phyloP scores from a whole-genome alignment of 2,329 filamentous ascomycete species.

The Cylindrodendrum hubeiense region DNA sequence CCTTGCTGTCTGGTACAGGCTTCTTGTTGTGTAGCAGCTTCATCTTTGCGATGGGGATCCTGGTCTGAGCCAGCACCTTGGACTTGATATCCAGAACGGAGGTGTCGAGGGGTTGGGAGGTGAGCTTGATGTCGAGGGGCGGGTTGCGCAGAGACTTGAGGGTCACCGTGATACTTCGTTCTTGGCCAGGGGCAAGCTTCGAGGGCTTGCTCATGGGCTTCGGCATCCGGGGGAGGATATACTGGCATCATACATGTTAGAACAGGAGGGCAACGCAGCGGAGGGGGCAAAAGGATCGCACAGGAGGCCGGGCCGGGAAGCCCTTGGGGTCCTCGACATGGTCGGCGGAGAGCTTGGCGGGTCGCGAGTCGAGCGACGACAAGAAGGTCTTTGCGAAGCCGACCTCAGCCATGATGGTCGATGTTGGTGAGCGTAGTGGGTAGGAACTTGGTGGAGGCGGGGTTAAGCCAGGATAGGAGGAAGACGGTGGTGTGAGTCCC shows the following conservation, averaged over 20 bases:
- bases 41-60: conserved; percentile 80
- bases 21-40: conserved; percentile 91
- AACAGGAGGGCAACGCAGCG: not conserved
- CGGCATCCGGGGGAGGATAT: conserved; percentile 78
- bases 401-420: conserved; percentile 78
- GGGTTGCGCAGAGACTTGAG: conserved; percentile 85
- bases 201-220: conserved; percentile 64
- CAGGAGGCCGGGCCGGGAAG: conserved; percentile 81
- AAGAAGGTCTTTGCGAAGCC: conserved; percentile 89
- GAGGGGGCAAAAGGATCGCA: conserved; percentile 56
- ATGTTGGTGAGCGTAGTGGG: conserved; percentile 18
- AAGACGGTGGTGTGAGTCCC: not conserved
- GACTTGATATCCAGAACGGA: conserved; percentile 85
- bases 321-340: conserved; percentile 88
- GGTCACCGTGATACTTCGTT: conserved; percentile 67
- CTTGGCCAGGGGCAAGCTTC: conserved; percentile 63
- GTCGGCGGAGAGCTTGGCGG: conserved; percentile 86
- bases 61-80: conserved; percentile 72
- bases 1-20: conserved; percentile 82
- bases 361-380: conserved; percentile 80
- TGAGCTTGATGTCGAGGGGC: conserved; percentile 75
- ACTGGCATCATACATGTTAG: conserved; percentile 59
- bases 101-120: conserved; percentile 73
- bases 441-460: conserved; percentile 37
- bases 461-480: conserved; percentile 26